Percentiles rank a stretch among this genome's conserved stretches.
phyloP scores from a whole-genome alignment of 805 yeast species.

The Peterozyma xylosa region DNA sequence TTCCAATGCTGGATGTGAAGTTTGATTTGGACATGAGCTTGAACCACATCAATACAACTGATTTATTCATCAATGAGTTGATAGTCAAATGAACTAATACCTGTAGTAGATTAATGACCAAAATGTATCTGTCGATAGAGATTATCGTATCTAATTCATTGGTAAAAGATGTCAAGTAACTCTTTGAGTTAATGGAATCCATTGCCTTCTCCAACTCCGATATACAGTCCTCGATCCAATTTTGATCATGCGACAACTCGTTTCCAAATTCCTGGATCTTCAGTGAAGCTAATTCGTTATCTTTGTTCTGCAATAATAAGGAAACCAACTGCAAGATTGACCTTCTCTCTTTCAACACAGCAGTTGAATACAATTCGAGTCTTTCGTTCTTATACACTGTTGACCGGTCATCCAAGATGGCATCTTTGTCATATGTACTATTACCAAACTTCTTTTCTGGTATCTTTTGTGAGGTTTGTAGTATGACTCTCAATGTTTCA shows the following conservation, averaged over 20 bases:
- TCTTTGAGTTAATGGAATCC: not conserved
- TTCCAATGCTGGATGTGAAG: slow-evolving; percentile 14
- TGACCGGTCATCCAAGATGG: slow-evolving; percentile 11
- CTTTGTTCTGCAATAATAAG: slow-evolving; percentile 24
- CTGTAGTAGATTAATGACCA: slow-evolving; percentile 8
- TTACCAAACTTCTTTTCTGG: slow-evolving; percentile 21
- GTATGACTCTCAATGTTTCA: slow-evolving; percentile 43
- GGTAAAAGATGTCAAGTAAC: not conserved
- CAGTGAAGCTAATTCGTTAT: slow-evolving; percentile 15
- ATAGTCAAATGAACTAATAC: slow-evolving; percentile 19
- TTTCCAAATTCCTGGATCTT: slow-evolving; percentile 29
- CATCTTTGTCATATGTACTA: not conserved
- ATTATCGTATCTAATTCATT: slow-evolving; percentile 1
- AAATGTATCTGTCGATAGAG: slow-evolving; percentile 3
- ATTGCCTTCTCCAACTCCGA: not conserved
- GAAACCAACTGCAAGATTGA: slow-evolving; percentile 34
- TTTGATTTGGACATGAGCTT: slow-evolving; percentile 31
- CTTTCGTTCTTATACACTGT: slow-evolving; percentile 26
- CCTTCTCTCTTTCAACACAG: slow-evolving; percentile 45
- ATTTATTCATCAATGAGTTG: slow-evolving; percentile 16
- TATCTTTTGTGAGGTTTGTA: slow-evolving; percentile 28
- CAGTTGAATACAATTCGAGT: slow-evolving; percentile 25
- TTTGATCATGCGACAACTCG: slow-evolving; percentile 18
- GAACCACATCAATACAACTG: slow-evolving; percentile 48
- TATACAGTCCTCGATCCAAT: slow-evolving; percentile 1